phyloP scores from a whole-genome alignment of 768 basidiomycete species.

The Sarcodon sp. region DNA sequence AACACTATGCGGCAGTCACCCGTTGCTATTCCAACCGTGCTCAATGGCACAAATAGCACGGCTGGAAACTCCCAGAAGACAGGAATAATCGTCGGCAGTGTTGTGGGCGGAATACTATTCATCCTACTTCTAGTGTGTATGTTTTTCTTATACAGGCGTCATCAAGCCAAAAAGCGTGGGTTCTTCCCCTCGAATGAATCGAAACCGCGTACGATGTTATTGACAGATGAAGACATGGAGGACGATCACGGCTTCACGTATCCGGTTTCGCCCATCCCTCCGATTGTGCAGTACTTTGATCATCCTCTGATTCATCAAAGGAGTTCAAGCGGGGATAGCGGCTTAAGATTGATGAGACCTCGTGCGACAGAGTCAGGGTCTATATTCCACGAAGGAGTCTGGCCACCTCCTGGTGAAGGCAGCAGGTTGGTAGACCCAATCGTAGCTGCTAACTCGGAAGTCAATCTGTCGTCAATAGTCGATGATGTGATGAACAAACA shows the following conservation, averaged over 20 bases:
- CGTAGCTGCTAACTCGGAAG: slow-evolving; percentile 9
- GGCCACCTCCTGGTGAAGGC: slow-evolving; percentile 14
- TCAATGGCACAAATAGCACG: slow-evolving; percentile 1
- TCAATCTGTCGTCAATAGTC: slow-evolving; percentile 14
- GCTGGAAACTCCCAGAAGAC: slow-evolving; percentile 4
- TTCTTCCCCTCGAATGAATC: slow-evolving; percentile 12
- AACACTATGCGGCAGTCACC: slow-evolving; percentile 5
- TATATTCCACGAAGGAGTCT: slow-evolving; percentile 17
- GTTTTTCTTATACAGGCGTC: slow-evolving; percentile 17
- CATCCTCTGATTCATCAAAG: neutral
- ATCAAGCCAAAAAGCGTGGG: slow-evolving; percentile 13
- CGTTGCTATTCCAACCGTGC: slow-evolving; percentile 12
- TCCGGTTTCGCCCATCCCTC: neutral
- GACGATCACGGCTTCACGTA: slow-evolving; percentile 4
- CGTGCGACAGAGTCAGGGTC: slow-evolving; percentile 16
- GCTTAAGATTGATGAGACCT: neutral
- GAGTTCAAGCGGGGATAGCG: neutral
- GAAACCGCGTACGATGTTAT: slow-evolving; percentile 11
- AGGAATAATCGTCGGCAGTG: slow-evolving; percentile 18
- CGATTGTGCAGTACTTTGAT: neutral
- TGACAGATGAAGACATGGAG: slow-evolving; percentile 17
- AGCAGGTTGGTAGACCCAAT: slow-evolving; percentile 16
- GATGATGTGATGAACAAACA: slow-evolving; percentile 15
- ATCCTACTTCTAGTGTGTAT: slow-evolving; percentile 14
- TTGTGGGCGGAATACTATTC: slow-evolving; percentile 15